These are phyloP conservation scores for Phytophthora vignae DNA, from an alignment of 352 stramenopile genomes.

Conservation along the genomic window DNA sequence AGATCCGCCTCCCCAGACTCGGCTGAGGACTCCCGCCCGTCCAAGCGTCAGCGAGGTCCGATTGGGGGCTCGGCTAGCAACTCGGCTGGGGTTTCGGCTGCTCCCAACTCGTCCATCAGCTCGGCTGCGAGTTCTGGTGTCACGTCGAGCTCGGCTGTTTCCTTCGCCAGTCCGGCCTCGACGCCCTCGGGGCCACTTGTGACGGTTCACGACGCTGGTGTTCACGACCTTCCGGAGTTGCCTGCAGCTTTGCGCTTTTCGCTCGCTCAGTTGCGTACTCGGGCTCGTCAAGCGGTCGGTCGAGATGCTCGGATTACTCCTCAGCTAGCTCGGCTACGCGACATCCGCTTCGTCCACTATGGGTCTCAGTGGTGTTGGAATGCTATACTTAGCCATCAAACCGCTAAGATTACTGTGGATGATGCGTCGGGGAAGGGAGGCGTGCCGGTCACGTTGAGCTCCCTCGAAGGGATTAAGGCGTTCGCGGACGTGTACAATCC, in stretches of 20 bases:
- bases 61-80: too few species aligned
- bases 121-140: too few species aligned
- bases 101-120: too few species aligned
- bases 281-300: too few species aligned
- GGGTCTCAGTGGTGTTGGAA: neutral
- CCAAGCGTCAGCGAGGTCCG: too few species aligned
- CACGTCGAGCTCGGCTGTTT: too few species aligned
- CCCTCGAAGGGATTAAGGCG: neutral
- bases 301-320: neutral
- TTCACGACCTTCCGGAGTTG: neutral
- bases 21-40: too few species aligned
- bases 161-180: too few species aligned
- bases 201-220: neutral
- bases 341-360: neutral
- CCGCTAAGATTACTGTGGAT: neutral
- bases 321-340: neutral
- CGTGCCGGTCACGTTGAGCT: neutral
- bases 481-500: neutral
- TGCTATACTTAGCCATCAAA: neutral
- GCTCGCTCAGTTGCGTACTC: neutral
- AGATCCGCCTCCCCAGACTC: too few species aligned
- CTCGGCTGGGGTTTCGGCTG: too few species aligned
- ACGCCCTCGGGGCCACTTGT: too few species aligned
- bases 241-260: neutral
- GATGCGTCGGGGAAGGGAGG: too few species aligned